These are phyloP conservation scores for Kingdonia uniflora DNA, from an alignment of 164 flowering plant species.

Conservation along the genomic window DNA sequence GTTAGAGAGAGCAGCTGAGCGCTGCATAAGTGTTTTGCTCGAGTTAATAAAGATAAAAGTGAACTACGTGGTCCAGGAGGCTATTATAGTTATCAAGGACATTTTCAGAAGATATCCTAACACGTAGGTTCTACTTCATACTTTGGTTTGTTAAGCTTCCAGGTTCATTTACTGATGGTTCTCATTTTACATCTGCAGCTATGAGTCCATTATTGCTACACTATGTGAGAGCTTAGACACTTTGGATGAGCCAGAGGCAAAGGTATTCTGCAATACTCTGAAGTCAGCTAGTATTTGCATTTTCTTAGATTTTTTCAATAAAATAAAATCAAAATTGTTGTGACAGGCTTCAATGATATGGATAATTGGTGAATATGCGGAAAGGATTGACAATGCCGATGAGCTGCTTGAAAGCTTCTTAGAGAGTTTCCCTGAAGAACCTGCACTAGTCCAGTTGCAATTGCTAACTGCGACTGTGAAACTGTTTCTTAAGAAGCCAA, in stretches of 20 bases:
- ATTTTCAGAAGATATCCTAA: constrained; percentile 98
- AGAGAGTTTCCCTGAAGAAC: constrained; percentile 96
- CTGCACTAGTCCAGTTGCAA: constrained; percentile 93
- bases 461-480: constrained; percentile 94
- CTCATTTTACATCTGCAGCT: constrained; percentile 35
- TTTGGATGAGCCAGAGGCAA: constrained; percentile 98
- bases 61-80: constrained; percentile 98
- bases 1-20: constrained; percentile 95
- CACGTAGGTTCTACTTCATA: constrained; percentile 42
- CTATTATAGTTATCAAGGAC: constrained; percentile 95
- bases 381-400: constrained; percentile 99
- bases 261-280: constrained; percentile 35
- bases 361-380: constrained; percentile 99
- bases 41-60: constrained; percentile 99
- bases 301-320: background rate
- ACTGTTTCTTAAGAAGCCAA: constrained; percentile 93
- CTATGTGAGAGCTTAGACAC: constrained; percentile 99
- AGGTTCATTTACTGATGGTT: constrained; percentile 3
- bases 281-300: background rate
- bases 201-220: constrained; percentile 97
- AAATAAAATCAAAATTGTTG: constrained; percentile 2
- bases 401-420: constrained; percentile 97
- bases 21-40: constrained; percentile 96
- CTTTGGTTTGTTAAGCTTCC: background rate
- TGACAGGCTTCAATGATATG: constrained; percentile 97